Conservation (phyloP, 2,329 filamentous ascomycete genomes). For the Didymella glomerata region DNA sequence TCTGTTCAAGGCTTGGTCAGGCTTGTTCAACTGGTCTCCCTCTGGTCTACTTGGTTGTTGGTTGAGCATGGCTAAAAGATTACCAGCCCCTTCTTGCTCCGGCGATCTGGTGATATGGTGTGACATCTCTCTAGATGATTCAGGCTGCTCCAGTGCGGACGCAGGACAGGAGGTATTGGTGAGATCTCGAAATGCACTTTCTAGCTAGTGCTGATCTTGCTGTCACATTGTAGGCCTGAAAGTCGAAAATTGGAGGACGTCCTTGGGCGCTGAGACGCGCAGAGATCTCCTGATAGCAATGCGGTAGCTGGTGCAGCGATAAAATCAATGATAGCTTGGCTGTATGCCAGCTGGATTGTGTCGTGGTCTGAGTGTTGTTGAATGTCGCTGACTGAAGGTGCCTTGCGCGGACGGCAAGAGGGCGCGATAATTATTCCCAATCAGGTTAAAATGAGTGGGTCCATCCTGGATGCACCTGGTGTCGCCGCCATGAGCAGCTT, state of each 20-base stretch:
- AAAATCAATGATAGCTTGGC: not conserved
- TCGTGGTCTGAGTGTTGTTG: not conserved
- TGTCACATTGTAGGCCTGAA: slow-evolving; percentile 9
- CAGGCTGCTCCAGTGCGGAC: not conserved
- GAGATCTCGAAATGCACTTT: not conserved
- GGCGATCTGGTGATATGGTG: slow-evolving; percentile 18
- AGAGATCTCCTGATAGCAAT: not conserved
- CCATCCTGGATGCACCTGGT: not conserved
- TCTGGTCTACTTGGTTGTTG: slow-evolving; percentile 27
- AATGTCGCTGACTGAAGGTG: slow-evolving; percentile 13
- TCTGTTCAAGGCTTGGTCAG: slow-evolving; percentile 46
- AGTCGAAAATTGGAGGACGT: not conserved
- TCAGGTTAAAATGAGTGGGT: not conserved
- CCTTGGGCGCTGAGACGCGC: not conserved
- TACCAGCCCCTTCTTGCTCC: slow-evolving; percentile 18
- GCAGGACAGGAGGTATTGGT: not conserved
- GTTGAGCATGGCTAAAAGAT: slow-evolving; percentile 27
- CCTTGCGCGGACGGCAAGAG: slow-evolving; percentile 10
- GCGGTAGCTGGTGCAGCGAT: not conserved
- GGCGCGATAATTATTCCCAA: not conserved
- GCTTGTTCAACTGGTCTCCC: slow-evolving; percentile 29
- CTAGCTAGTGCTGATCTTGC: slow-evolving; percentile 4
- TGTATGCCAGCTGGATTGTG: not conserved
- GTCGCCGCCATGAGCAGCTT: not conserved
- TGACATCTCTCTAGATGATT: slow-evolving; percentile 15